A percentile compares a stretch with the other conserved stretches of the same genome.
Conservation (phyloP, 1,139 yeast genomes). For the Pneumocystis oryctolagi region DNA sequence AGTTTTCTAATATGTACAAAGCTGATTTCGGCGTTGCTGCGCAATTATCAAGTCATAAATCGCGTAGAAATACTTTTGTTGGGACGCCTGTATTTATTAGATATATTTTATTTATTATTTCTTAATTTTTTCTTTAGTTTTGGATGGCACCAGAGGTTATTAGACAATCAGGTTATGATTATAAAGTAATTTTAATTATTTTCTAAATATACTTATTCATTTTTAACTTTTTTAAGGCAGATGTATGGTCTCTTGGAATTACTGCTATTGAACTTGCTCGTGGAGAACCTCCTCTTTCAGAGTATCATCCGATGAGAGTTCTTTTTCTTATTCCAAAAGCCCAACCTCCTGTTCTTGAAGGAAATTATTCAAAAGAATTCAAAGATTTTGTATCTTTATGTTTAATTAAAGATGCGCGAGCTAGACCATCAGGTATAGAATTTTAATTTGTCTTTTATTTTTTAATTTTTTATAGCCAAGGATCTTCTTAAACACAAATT, state of each 20-base stretch:
- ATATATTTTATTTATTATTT: background rate
- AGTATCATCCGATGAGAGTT: conserved; percentile 68
- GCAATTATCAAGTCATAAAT: conserved; percentile 63
- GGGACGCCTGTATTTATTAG: conserved; percentile 53
- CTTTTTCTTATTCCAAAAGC: conserved; percentile 42
- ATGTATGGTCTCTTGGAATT: conserved; percentile 91
- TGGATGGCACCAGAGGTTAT: conserved; percentile 99
- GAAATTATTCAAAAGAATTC: conserved; percentile 34
- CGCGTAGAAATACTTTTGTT: conserved; percentile 74
- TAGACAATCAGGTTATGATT: conserved; percentile 71
- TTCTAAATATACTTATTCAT: background rate
- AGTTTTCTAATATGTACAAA: background rate
- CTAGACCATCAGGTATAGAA: conserved; percentile 31
- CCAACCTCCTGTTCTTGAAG: conserved; percentile 36
- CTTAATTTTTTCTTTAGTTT: conserved; percentile 27
- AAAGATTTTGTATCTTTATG: conserved; percentile 54
- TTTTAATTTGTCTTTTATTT: background rate
- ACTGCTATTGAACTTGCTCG: conserved; percentile 71
- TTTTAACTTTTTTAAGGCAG: conserved; percentile 34
- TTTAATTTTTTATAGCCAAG: conserved; percentile 26
- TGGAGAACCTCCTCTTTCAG: conserved; percentile 71
- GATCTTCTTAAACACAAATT: conserved; percentile 49
- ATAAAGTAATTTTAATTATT: conserved; percentile 24
- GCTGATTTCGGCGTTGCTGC: conserved; percentile 97
- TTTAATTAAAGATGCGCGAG: conserved; percentile 44